Conservation (phyloP, 2,329 filamentous ascomycete species). For the Penicillium hesseltinei region DNA sequence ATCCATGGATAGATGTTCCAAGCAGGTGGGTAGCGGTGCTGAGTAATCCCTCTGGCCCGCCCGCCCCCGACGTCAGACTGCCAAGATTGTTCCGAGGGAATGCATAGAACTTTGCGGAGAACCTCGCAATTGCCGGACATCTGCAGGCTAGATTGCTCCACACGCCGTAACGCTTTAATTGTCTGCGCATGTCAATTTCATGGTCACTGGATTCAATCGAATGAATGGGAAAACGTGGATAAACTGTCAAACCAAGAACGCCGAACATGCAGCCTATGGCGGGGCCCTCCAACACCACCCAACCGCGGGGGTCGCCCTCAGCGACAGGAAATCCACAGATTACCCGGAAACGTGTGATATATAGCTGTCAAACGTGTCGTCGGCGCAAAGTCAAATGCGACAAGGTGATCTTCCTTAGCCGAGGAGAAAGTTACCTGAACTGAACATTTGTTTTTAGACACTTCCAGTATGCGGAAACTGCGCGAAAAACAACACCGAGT, state of each 20-base stretch:
- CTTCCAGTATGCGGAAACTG: slow-evolving; percentile 49
- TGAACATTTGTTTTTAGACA: slow-evolving; percentile 25
- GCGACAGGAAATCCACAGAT: slow-evolving; percentile 34
- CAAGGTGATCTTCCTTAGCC: slow-evolving; percentile 25
- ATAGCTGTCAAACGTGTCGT: slow-evolving; percentile 48
- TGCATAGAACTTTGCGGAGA: not conserved
- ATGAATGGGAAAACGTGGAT: not conserved
- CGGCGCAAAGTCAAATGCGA: slow-evolving; percentile 50
- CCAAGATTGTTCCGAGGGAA: not conserved
- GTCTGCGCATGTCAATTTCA: not conserved
- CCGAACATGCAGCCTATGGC: not conserved
- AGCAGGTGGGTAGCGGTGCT: not conserved
- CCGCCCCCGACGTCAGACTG: not conserved
- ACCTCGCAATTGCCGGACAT: not conserved
- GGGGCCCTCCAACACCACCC: not conserved
- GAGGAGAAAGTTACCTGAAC: not conserved
- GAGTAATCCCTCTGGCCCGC: not conserved
- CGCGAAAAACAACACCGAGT: slow-evolving; percentile 43
- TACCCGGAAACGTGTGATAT: slow-evolving; percentile 48
- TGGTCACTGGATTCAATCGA: not conserved
- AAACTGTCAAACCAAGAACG: not conserved
- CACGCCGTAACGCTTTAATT: not conserved
- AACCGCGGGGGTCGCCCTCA: not conserved
- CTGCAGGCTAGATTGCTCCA: not conserved
- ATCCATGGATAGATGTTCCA: no score